Evolutionary conservation across 441 rosid genomes (phyloP).

Genomic region (Kokia cookei): DNA sequence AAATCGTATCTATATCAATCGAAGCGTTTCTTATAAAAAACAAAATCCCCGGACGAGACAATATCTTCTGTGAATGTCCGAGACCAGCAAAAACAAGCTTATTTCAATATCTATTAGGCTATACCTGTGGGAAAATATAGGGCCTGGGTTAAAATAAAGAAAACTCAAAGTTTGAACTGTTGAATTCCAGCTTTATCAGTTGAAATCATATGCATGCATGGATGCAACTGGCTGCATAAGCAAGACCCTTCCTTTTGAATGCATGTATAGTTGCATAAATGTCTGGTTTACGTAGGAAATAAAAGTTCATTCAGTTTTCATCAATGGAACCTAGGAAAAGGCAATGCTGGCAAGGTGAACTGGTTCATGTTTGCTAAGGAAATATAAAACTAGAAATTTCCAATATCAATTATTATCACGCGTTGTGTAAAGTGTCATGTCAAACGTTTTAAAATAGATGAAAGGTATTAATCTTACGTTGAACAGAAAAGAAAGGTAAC

Average conservation of each 20-base stretch:
- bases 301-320: background rate
- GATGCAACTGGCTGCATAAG: background rate
- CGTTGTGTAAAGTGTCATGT: background rate
- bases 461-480: background rate
- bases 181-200: background rate
- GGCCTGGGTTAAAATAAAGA: background rate
- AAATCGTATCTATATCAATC: no score
- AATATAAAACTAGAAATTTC: no score
- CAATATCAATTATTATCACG: no score
- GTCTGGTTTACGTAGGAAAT: background rate
- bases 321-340: background rate
- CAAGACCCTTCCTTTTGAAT: background rate
- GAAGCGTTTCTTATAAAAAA: accelerated
- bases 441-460: no score
- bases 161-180: background rate
- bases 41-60: no score
- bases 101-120: background rate
- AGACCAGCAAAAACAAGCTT: background rate
- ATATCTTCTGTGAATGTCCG: no score
- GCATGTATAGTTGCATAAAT: background rate
- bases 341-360: background rate
- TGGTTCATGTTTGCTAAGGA: background rate
- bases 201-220: background rate
- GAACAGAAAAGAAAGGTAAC: background rate
- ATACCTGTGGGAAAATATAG: background rate